Percentiles rank a stretch among this genome's conserved stretches.
Evolutionary conservation across 2,329 filamentous ascomycete species (phyloP).

Genomic region (Sporothrix brunneoviolacea): DNA sequence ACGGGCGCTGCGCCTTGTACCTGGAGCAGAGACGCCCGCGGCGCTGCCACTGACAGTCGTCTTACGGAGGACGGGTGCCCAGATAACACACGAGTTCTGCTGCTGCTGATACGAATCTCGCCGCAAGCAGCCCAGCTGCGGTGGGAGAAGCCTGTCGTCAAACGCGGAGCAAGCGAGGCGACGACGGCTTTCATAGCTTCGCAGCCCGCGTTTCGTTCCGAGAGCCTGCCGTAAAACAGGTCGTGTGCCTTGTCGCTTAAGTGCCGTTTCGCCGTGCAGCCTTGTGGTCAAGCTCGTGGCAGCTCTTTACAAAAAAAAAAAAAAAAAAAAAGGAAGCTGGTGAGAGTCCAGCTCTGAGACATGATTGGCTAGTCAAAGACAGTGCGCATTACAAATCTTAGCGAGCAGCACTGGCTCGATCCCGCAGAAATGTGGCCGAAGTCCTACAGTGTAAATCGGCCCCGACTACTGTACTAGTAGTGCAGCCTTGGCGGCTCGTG

Average conservation of each 20-base stretch:
- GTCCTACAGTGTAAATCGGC: no score
- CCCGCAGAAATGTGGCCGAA: no score
- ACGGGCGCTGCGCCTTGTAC: no score
- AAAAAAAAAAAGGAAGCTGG: neutral
- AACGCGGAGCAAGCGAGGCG: neutral
- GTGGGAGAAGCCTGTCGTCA: neutral
- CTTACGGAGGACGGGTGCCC: neutral
- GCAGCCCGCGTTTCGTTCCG: neutral
- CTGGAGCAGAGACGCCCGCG: neutral
- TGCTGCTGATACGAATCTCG: neutral
- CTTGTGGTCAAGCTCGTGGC: no score
- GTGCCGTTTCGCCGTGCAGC: no score
- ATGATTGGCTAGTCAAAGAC: constrained; percentile 8
- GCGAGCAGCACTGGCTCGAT: neutral
- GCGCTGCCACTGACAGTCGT: neutral
- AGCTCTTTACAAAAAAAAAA: no score
- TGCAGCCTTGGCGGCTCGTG: neutral
- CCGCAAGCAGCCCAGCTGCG: neutral
- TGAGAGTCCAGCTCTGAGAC: neutral
- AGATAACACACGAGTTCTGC: neutral
- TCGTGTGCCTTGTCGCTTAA: neutral
- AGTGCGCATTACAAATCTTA: constrained; percentile 1
- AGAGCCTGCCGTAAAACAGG: neutral
- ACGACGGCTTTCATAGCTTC: neutral
- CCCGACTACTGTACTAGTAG: no score